These are phyloP conservation scores for Colletotrichum agaves DNA, from an alignment of 2,329 filamentous ascomycete species.

Conservation along the genomic window DNA sequence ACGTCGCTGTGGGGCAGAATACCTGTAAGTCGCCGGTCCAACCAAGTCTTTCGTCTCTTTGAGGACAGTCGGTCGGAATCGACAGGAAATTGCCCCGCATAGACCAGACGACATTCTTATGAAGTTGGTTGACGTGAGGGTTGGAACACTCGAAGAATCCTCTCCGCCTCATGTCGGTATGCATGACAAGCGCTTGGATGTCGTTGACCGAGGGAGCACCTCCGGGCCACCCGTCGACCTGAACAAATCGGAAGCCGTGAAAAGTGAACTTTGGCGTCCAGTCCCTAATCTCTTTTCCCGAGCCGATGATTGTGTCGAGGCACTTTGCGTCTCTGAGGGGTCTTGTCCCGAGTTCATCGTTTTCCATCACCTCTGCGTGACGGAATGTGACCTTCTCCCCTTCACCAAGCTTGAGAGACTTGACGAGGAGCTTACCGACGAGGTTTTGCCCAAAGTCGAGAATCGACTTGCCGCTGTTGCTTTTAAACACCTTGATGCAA, in stretches of 20 bases:
- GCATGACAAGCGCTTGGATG: slow-evolving; percentile 22
- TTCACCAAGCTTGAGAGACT: slow-evolving; percentile 19
- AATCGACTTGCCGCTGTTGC: slow-evolving; percentile 55
- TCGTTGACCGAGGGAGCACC: slow-evolving; percentile 16
- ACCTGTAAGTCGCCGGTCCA: slow-evolving; percentile 33
- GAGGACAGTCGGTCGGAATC: slow-evolving; percentile 30
- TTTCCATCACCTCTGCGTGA: slow-evolving; percentile 31
- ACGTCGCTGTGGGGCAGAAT: slow-evolving; percentile 26
- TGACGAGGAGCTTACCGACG: slow-evolving; percentile 27
- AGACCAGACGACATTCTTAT: slow-evolving; percentile 32
- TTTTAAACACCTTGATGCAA: slow-evolving; percentile 43
- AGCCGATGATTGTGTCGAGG: slow-evolving; percentile 10
- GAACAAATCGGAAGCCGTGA: slow-evolving; percentile 31
- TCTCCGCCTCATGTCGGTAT: slow-evolving; percentile 28
- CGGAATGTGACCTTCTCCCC: slow-evolving; percentile 11
- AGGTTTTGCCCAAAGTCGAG: slow-evolving; percentile 43
- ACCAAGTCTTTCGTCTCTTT: slow-evolving; percentile 29
- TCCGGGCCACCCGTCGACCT: slow-evolving; percentile 19
- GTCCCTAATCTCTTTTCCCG: background rate
- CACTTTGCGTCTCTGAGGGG: slow-evolving; percentile 19
- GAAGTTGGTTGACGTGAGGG: slow-evolving; percentile 20
- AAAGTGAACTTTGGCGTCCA: slow-evolving; percentile 29
- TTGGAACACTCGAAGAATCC: slow-evolving; percentile 35
- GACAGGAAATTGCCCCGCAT: slow-evolving; percentile 33
- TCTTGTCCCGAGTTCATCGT: slow-evolving; percentile 18